Evolutionary conservation across 1,284 basidiomycete species (phyloP).

Genomic region (Kalmanozyma brasiliensis): DNA sequence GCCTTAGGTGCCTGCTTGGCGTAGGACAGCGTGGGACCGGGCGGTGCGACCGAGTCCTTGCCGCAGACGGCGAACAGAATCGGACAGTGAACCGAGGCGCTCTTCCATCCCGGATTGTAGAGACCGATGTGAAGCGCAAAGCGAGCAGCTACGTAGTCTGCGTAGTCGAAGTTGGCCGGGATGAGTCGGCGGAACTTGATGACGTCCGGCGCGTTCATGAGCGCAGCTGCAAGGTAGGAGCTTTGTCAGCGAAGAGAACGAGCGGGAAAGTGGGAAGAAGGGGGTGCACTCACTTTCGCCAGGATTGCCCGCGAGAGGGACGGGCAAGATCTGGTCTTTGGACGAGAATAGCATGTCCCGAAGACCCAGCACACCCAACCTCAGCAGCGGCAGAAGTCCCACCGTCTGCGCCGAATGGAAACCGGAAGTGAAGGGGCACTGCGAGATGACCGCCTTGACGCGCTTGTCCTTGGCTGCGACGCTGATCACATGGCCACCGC

Average conservation of each 20-base stretch:
- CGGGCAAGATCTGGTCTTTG: constrained; percentile 25
- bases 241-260: constrained; percentile 6
- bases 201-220: constrained; percentile 55
- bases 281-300: constrained; percentile 43
- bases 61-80: constrained; percentile 62
- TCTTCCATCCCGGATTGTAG: constrained; percentile 51
- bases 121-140: constrained; percentile 48
- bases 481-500: constrained; percentile 59
- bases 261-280: not conserved
- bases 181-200: constrained; percentile 12
- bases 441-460: constrained; percentile 52
- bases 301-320: constrained; percentile 41
- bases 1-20: constrained; percentile 50
- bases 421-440: constrained; percentile 62
- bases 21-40: constrained; percentile 43
- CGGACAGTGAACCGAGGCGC: constrained; percentile 43
- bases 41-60: constrained; percentile 55
- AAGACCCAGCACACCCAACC: constrained; percentile 21
- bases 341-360: constrained; percentile 41
- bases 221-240: constrained; percentile 13
- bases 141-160: constrained; percentile 48
- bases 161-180: constrained; percentile 12
- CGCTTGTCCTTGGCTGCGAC: constrained; percentile 44
- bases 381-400: constrained; percentile 25
- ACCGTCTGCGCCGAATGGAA: constrained; percentile 29